These are phyloP conservation scores for Trichoderma citrinoviride DNA, from an alignment of 2,329 filamentous ascomycete genomes.

Conservation along the genomic window DNA sequence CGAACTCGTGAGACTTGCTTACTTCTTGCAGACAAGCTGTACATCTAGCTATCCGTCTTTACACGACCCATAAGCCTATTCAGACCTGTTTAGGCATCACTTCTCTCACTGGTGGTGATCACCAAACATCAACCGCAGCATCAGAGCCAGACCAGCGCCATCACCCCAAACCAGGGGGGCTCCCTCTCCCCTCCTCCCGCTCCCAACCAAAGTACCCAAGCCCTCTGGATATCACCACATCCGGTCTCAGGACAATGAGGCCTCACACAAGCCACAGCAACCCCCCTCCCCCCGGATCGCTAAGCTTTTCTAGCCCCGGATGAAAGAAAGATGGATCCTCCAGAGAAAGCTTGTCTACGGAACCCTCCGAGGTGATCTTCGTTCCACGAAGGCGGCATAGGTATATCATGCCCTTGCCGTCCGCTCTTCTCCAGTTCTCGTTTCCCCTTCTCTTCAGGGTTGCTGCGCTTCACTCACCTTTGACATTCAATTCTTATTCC, in stretches of 20 bases:
- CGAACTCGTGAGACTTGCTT: background rate
- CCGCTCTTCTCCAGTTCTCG: background rate
- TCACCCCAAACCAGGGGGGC: constrained; percentile 6
- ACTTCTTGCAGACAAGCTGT: too few relatives aligned
- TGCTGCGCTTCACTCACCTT: constrained; percentile 20
- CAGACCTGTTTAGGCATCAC: background rate
- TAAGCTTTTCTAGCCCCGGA: background rate
- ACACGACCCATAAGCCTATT: background rate
- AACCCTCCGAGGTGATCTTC: constrained; percentile 5
- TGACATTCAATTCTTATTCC: constrained; percentile 21
- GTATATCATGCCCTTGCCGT: constrained; percentile 9
- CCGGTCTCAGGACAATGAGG: constrained; percentile 25
- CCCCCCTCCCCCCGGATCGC: background rate
- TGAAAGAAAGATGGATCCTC: background rate
- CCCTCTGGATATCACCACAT: constrained; percentile 18
- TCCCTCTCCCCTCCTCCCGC: background rate
- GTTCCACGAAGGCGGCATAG: background rate
- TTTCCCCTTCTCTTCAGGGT: constrained; percentile 19
- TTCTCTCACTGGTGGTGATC: background rate
- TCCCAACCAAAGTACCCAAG: background rate
- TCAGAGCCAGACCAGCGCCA: background rate
- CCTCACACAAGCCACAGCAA: background rate
- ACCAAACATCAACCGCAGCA: background rate
- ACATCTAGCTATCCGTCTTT: too few relatives aligned
- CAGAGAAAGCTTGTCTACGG: constrained; percentile 9